phyloP scores from a whole-genome alignment of 2,329 filamentous ascomycete genomes.

The Fusarium tupiense region DNA sequence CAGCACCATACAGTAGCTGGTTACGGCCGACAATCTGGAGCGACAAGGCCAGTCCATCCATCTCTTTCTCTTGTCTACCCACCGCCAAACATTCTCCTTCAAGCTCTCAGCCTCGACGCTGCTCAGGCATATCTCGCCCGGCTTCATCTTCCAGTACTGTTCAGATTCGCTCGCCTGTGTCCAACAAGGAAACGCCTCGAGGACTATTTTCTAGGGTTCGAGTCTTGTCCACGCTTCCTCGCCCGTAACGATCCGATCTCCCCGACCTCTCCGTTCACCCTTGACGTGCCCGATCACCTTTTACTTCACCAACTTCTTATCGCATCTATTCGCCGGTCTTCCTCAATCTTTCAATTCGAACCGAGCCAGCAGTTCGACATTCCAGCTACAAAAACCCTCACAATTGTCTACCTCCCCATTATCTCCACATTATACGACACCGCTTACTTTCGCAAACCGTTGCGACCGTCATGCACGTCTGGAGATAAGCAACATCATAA shows the following conservation, averaged over 20 bases:
- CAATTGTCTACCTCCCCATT: background rate
- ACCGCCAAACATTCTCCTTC: slow-evolving; percentile 40
- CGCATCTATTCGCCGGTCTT: slow-evolving; percentile 21
- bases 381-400: background rate
- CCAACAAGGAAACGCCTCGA: slow-evolving; percentile 1
- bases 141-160: slow-evolving; percentile 13
- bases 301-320: slow-evolving; percentile 31
- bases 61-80: slow-evolving; percentile 35
- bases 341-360: background rate
- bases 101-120: slow-evolving; percentile 36
- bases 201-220: background rate
- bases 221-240: slow-evolving; percentile 9
- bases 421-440: slow-evolving; percentile 17
- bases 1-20: slow-evolving; percentile 32
- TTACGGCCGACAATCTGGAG: slow-evolving; percentile 32
- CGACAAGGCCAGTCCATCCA: slow-evolving; percentile 39
- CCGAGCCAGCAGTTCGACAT: background rate
- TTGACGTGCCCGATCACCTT: slow-evolving; percentile 28
- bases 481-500: slow-evolving; percentile 28
- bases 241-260: slow-evolving; percentile 29
- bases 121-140: slow-evolving; percentile 22
- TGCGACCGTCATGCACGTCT: slow-evolving; percentile 41
- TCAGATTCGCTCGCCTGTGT: slow-evolving; percentile 9
- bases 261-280: slow-evolving; percentile 30
- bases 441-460: slow-evolving; percentile 21